Evolutionary conservation across 2,329 filamentous ascomycete species (phyloP).

Genomic region (Calycina marina): DNA sequence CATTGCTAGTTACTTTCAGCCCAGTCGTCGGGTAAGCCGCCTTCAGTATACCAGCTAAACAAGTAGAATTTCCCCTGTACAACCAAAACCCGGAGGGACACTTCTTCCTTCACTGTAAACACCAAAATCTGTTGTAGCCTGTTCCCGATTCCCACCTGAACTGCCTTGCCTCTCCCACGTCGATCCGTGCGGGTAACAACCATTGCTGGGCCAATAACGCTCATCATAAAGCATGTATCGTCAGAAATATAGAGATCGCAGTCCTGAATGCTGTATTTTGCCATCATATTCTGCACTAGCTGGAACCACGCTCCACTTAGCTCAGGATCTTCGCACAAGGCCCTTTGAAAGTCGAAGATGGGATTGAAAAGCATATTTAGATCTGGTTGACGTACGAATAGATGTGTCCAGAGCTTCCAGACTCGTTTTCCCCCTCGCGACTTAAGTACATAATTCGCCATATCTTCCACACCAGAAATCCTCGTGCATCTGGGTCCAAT

Average conservation of each 20-base stretch:
- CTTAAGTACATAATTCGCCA: too few relatives aligned
- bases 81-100: not conserved
- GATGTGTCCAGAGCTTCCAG: constrained; percentile 5
- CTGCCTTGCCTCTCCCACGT: too few relatives aligned
- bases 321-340: too few relatives aligned
- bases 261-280: constrained; percentile 34
- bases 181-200: too few relatives aligned
- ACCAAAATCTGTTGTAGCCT: constrained; percentile 4
- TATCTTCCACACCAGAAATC: too few relatives aligned
- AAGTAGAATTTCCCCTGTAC: too few relatives aligned
- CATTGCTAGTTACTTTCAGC: not conserved
- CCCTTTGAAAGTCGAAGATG: constrained; percentile 7
- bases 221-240: too few relatives aligned
- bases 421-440: constrained; percentile 1
- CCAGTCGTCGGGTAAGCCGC: not conserved
- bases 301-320: too few relatives aligned
- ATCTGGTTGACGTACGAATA: constrained; percentile 5
- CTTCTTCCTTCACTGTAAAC: not conserved
- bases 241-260: too few relatives aligned
- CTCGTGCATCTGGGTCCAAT: constrained; percentile 6
- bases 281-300: too few relatives aligned
- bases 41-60: not conserved
- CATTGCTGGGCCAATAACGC: not conserved
- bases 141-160: constrained; percentile 1
- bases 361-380: constrained; percentile 2